Conservation (phyloP, 2,329 filamentous ascomycete species). For the Botrytis aclada region DNA sequence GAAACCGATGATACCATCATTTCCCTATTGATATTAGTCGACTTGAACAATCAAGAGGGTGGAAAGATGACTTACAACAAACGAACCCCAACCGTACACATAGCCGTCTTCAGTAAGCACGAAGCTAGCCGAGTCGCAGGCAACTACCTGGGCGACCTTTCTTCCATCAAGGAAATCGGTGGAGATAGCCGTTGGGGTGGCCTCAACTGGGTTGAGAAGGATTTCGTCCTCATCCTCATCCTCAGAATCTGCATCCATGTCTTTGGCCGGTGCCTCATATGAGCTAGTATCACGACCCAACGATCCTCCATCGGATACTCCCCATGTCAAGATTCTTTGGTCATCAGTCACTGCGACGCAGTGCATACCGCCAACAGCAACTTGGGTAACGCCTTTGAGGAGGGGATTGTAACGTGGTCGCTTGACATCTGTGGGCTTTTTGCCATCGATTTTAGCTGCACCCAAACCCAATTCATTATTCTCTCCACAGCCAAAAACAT, state of each 20-base stretch:
- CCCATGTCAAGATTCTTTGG: slow-evolving; percentile 82
- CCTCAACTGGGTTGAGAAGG: slow-evolving; percentile 69
- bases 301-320: slow-evolving; percentile 81
- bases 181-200: slow-evolving; percentile 52
- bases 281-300: slow-evolving; percentile 67
- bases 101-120: slow-evolving; percentile 70
- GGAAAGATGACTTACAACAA: slow-evolving; percentile 52
- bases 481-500: slow-evolving; percentile 75
- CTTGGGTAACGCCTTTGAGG: slow-evolving; percentile 65
- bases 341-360: slow-evolving; percentile 72
- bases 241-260: slow-evolving; percentile 49
- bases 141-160: slow-evolving; percentile 47
- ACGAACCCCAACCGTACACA: slow-evolving; percentile 83
- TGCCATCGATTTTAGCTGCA: slow-evolving; percentile 56
- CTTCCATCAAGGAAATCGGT: slow-evolving; percentile 1
- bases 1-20: slow-evolving; percentile 62
- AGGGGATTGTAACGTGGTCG: slow-evolving; percentile 67
- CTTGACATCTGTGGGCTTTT: slow-evolving; percentile 67
- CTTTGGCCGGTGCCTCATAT: slow-evolving; percentile 57
- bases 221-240: slow-evolving; percentile 48
- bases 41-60: background rate
- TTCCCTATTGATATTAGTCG: slow-evolving; percentile 45
- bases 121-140: slow-evolving; percentile 73
- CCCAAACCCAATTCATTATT: slow-evolving; percentile 83
- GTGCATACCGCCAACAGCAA: slow-evolving; percentile 82